Base-by-base conservation (phyloP, 129 eudicot genomes). In the Saussurea involucrata region DNA sequence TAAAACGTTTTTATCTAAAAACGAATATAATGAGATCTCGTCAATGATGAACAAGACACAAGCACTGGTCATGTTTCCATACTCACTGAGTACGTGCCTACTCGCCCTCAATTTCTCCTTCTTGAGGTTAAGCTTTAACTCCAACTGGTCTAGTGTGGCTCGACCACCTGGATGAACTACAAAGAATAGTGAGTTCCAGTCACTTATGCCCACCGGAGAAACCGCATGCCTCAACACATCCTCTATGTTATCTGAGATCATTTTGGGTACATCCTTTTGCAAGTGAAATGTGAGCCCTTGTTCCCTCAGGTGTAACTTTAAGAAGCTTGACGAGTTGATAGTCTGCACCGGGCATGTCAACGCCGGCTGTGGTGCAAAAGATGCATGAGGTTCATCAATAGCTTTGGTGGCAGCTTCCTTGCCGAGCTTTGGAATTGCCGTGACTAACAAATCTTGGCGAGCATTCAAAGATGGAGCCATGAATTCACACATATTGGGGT, bases 141-240 rank as follows among this genome's bases (percentile, higher is more conserved):
- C 86, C 25, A 65, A 65, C 55, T 53, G 82, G 46, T 82, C 82
- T 0, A 82, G 12, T n/a, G 77, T 77, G 4, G 57, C 79, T 2
- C 78, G 82, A 0, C 86, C 86, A 32, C 86, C 86, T 4, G 86
- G 86, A 61, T 82, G 86, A 6, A 81, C 86, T 2, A 82, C 66
- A 75, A 82, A 82, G 25, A 82, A 82, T 2, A 82, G 3, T 2
- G 86, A 82, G 71, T 82, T 82, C 86, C 86, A 82, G 13, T 82
- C 86, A 11, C 68, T 76, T 40, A 82, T 65, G 0, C 75, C 82
- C 5, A 82, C 13, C 13, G 86, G 86, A 24, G 33, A 24, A 65
- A 82, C 77, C 0, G 79, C 82, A 33, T 77, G 70, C 53, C 40
- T 32, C 0, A 82, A 65, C 0, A 63, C 71, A 60, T 71, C 68